These are phyloP conservation scores for Rhodotorula graminis DNA, from an alignment of 768 basidiomycete species.

Conservation along the genomic window DNA sequence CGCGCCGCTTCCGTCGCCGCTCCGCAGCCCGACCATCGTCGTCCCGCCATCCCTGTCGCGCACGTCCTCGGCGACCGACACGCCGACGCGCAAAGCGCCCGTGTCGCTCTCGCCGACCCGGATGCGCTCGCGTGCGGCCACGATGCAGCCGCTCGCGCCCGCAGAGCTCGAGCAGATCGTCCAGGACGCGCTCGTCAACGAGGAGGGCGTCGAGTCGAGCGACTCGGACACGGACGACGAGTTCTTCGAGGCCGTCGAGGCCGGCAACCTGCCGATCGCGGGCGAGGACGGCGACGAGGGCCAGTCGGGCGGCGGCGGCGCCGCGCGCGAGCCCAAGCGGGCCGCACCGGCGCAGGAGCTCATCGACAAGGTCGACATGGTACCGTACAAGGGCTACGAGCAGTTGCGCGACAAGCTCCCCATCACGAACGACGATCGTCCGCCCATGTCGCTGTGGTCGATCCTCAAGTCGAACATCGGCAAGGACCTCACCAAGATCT, in stretches of 20 bases:
- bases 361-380: constrained; percentile 44
- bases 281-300: constrained; percentile 53
- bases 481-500: constrained; percentile 93
- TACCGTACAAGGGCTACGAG: constrained; percentile 64
- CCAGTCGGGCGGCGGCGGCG: constrained; percentile 45
- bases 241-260: constrained; percentile 94
- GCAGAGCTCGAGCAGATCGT: constrained; percentile 43
- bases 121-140: constrained; percentile 25
- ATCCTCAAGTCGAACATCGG: constrained; percentile 93
- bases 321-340: not conserved
- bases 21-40: constrained; percentile 13
- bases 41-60: not conserved
- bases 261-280: constrained; percentile 67
- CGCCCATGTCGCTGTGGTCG: constrained; percentile 77
- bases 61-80: constrained; percentile 4
- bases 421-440: constrained; percentile 69
- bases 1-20: constrained; percentile 1
- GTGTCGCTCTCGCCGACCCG: constrained; percentile 25
- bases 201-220: constrained; percentile 42
- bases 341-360: constrained; percentile 18
- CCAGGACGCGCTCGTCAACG: constrained; percentile 45
- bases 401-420: constrained; percentile 60
- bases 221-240: constrained; percentile 63
- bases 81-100: constrained; percentile 13
- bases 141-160: constrained; percentile 34